These are phyloP conservation scores for Apiospora sp. DNA, from an alignment of 2,329 filamentous ascomycete genomes.

Conservation along the genomic window DNA sequence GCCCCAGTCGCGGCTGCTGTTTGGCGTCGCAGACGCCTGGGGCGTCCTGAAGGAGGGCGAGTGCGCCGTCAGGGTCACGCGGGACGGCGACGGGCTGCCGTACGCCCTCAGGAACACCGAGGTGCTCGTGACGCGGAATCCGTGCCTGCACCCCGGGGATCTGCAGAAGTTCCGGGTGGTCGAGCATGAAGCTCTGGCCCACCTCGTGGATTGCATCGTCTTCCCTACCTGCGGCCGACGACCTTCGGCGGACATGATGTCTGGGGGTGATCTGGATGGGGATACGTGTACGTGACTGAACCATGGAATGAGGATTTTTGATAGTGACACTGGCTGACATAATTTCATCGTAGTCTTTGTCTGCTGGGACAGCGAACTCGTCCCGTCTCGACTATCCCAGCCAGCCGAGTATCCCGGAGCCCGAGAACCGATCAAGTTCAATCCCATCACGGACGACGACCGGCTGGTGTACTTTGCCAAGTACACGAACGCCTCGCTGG, in stretches of 20 bases:
- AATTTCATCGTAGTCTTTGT: slow-evolving; percentile 45
- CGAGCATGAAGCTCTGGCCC: slow-evolving; percentile 46
- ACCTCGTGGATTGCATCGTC: slow-evolving; percentile 51
- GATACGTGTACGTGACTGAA: slow-evolving; percentile 47
- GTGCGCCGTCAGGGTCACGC: slow-evolving; percentile 48
- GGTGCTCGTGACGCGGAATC: slow-evolving; percentile 51
- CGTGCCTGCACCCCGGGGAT: slow-evolving; percentile 45
- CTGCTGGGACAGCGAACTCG: slow-evolving; percentile 49
- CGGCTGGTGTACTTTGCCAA: slow-evolving; percentile 50
- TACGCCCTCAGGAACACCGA: slow-evolving; percentile 45
- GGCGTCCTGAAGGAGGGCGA: slow-evolving; percentile 47
- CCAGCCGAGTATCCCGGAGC: slow-evolving; percentile 49
- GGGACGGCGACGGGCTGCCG: slow-evolving; percentile 44
- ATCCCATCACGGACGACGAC: slow-evolving; percentile 46
- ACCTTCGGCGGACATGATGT: slow-evolving; percentile 51
- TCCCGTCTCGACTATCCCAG: slow-evolving; percentile 45
- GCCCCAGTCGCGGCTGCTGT: slow-evolving; percentile 47
- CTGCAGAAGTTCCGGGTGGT: slow-evolving; percentile 46
- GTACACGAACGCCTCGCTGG: slow-evolving; percentile 48
- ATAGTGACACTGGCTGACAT: neutral
- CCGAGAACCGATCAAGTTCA: slow-evolving; percentile 46
- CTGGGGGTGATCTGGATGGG: slow-evolving; percentile 51
- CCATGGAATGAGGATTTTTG: neutral
- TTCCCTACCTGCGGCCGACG: slow-evolving; percentile 47
- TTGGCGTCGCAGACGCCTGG: slow-evolving; percentile 48